A percentile compares a stretch with the other conserved stretches of the same genome.
Evolutionary conservation across 495 filamentous ascomycete species (phyloP).

Genomic region (Penicillium canescens): DNA sequence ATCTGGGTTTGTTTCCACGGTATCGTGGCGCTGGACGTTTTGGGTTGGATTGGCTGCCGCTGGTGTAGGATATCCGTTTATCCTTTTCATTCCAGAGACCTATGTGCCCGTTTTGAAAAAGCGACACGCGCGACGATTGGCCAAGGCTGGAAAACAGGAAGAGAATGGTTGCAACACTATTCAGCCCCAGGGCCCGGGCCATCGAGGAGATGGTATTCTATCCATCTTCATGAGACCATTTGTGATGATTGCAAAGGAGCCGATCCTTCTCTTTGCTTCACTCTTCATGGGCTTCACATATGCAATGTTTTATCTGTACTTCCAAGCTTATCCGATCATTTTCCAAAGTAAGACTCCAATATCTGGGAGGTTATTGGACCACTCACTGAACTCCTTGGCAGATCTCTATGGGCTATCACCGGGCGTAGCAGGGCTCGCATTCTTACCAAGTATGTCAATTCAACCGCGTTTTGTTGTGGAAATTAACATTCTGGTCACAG

Average conservation of each 20-base stretch:
- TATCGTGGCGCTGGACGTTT: slow-evolving; percentile 58
- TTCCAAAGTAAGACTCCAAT: slow-evolving; percentile 35
- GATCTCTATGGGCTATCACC: slow-evolving; percentile 51
- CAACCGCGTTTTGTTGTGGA: not conserved
- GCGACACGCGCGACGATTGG: slow-evolving; percentile 44
- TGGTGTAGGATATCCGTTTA: slow-evolving; percentile 33
- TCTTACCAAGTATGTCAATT: slow-evolving; percentile 29
- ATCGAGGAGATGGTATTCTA: not conserved
- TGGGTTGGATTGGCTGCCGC: slow-evolving; percentile 48
- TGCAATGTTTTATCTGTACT: slow-evolving; percentile 61
- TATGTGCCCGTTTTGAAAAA: slow-evolving; percentile 68
- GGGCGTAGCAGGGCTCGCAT: slow-evolving; percentile 31
- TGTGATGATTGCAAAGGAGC: slow-evolving; percentile 35
- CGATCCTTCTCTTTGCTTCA: slow-evolving; percentile 49
- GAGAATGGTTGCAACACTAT: slow-evolving; percentile 18
- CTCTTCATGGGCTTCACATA: slow-evolving; percentile 60
- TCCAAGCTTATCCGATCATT: slow-evolving; percentile 61
- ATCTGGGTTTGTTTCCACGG: slow-evolving; percentile 33
- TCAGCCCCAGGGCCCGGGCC: slow-evolving; percentile 1
- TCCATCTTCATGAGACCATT: slow-evolving; percentile 29
- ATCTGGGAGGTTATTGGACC: not conserved
- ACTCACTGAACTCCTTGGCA: not conserved
- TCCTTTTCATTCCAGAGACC: slow-evolving; percentile 56
- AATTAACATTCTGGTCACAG: not conserved
- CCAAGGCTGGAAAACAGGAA: not conserved